A percentile compares a stretch with the other conserved stretches of the same genome.
Conservation (phyloP, 169 alveolate species). For the Plasmodium inui region DNA sequence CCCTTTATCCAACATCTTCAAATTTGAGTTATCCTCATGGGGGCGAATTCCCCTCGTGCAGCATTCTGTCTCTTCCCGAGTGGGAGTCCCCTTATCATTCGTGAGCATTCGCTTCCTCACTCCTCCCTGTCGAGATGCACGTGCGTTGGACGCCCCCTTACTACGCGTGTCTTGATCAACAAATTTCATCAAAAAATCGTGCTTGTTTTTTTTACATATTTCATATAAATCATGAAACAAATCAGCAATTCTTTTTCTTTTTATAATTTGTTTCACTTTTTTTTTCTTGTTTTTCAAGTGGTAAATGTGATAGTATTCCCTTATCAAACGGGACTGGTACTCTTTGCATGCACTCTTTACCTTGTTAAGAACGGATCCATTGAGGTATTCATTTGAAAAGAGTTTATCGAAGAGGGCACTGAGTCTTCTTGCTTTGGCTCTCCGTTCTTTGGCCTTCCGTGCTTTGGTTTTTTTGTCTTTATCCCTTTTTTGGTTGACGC, state of each 20-base stretch:
- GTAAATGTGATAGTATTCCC: constrained; percentile 13
- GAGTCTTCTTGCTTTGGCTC: neutral
- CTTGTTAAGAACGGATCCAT: neutral
- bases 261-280: neutral
- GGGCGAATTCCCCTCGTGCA: neutral
- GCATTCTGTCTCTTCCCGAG: neutral
- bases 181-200: constrained; percentile 16
- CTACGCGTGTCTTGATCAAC: neutral
- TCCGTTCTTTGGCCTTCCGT: neutral
- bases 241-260: constrained; percentile 2
- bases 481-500: neutral
- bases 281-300: constrained; percentile 1
- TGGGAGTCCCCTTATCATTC: neutral
- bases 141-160: neutral
- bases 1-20: neutral
- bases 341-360: constrained; percentile 6
- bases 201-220: constrained; percentile 22
- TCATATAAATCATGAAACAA: constrained; percentile 13
- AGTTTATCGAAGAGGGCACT: neutral
- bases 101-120: neutral
- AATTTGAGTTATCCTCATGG: neutral
- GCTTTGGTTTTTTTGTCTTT: neutral
- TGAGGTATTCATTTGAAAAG: neutral
- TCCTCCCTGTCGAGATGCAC: neutral
- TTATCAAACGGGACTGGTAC: neutral